Evolutionary conservation across 805 yeast species (phyloP), one percentile per base, ranked within the genome.

Genomic region (Candida silvicultrix): DNA sequence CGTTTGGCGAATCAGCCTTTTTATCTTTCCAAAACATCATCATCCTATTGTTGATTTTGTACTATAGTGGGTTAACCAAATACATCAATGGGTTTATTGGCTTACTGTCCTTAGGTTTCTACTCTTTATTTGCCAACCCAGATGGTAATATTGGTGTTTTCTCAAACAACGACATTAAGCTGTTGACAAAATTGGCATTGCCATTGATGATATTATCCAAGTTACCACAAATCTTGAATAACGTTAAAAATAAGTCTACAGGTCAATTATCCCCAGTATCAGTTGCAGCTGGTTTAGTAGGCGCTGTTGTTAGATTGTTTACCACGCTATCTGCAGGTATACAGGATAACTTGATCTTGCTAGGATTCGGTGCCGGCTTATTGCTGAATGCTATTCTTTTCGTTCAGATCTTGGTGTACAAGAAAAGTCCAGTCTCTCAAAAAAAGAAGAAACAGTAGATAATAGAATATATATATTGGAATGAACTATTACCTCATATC

Each of bases 141-240:
- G 49, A 54, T 34, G 46, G 39, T 1, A 53, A 52, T 19, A 25
- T 47, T 21, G 57, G 56, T 16, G 53, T 63, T 2, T 51, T 68
- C 2, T 44, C 53, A n/a, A 45, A 56, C 44, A 46, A 45, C 9
- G 39, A 47, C 23, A 51, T 66, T 19, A 18, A 40, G 12, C 23
- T 48, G 7, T 51, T 70, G 15, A 69, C 67, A 40, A 56, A 60
- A 21, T 49, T 63, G 25, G 58, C 70, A 10, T 60, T 69, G 16
- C 75, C 74, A 19, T 49, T 70, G 40, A 51, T 63, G 0, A 53
- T 70, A 16, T 44, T 59, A 11, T 57, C 67, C 43, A 70, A 69
- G 48, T 45, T 74, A 12, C 77, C 77, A 0, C 77, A 73, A 52
- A 71, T 71, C 18, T 18, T 54, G 32, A 56, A 58, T 38, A 72